phyloP scores from a whole-genome alignment of 768 basidiomycete species.

The Rhodotorula babjevae region DNA sequence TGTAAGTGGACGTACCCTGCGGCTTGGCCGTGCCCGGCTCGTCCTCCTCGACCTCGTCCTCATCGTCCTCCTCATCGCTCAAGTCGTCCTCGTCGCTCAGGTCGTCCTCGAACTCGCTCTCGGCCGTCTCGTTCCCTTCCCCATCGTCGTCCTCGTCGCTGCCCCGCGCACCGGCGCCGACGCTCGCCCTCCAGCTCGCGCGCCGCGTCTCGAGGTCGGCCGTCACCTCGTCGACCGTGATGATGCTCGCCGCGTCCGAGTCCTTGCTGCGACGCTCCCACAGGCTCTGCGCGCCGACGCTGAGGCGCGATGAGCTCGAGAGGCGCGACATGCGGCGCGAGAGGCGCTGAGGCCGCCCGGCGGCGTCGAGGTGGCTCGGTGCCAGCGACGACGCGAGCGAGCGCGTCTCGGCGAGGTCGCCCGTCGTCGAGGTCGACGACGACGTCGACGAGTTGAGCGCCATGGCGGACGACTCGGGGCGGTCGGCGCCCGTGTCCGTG shows the following conservation, averaged over 20 bases:
- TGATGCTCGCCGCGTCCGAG: conserved; percentile 49
- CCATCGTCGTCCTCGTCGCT: conserved; percentile 56
- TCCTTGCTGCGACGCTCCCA: conserved; percentile 32
- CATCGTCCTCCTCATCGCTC: conserved; percentile 10
- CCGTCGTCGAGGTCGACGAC: not conserved
- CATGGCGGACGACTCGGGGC: conserved; percentile 1
- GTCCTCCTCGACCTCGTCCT: conserved; percentile 1
- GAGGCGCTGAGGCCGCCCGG: conserved; percentile 5
- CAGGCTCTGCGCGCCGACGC: conserved; percentile 28
- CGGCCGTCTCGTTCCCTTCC: conserved; percentile 54
- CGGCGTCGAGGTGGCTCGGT: conserved; percentile 15
- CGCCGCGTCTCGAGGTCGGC: conserved; percentile 71
- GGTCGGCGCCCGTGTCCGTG: conserved; percentile 9
- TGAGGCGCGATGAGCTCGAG: conserved; percentile 3
- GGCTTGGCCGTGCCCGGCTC: conserved; percentile 14
- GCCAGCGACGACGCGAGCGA: conserved; percentile 21
- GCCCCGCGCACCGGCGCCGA: not conserved
- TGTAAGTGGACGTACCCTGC: conserved; percentile 4
- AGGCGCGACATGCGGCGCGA: conserved; percentile 29
- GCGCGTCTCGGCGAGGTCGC: conserved; percentile 17
- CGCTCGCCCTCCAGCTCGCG: conserved; percentile 66
- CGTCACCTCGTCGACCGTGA: conserved; percentile 97
- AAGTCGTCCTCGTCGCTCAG: conserved; percentile 10
- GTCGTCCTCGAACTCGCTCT: conserved; percentile 1
- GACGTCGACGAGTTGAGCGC: conserved; percentile 6